phyloP scores from a whole-genome alignment of 2,329 filamentous ascomycete genomes.

The Penicillium concentricum region DNA sequence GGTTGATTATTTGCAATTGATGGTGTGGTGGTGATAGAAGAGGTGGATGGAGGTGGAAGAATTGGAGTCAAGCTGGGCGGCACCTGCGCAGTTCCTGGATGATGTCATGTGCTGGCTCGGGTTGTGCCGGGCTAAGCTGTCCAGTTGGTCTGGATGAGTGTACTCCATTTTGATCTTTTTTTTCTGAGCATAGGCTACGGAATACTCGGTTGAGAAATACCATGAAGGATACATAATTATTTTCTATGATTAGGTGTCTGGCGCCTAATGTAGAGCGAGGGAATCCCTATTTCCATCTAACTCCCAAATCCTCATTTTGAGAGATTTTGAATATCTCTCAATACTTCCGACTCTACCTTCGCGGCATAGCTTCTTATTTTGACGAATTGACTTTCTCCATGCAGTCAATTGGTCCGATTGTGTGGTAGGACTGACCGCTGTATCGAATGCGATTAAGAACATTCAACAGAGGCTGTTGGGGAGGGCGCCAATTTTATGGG shows the following conservation, averaged over 20 bases:
- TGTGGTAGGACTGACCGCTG: background rate
- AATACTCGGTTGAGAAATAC: background rate
- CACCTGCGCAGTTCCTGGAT: slow-evolving; percentile 11
- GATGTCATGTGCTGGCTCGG: slow-evolving; percentile 12
- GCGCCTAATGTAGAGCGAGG: background rate
- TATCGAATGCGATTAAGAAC: background rate
- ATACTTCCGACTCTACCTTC: too few species aligned
- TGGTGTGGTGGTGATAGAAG: background rate
- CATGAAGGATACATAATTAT: background rate
- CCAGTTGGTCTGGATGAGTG: slow-evolving; percentile 1
- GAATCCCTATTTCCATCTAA: background rate
- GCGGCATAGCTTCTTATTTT: background rate
- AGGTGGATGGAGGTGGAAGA: background rate
- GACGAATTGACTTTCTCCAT: background rate
- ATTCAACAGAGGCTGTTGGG: background rate
- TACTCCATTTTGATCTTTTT: background rate
- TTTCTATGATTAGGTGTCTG: background rate
- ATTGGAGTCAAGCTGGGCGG: background rate
- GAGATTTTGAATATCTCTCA: background rate
- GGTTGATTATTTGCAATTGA: background rate
- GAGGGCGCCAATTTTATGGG: background rate
- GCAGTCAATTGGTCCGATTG: background rate
- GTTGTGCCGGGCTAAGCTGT: background rate
- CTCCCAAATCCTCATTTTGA: background rate
- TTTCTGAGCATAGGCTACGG: background rate